phyloP scores from a whole-genome alignment of 305 asterid genomes.

The Plantago lanceolata region DNA sequence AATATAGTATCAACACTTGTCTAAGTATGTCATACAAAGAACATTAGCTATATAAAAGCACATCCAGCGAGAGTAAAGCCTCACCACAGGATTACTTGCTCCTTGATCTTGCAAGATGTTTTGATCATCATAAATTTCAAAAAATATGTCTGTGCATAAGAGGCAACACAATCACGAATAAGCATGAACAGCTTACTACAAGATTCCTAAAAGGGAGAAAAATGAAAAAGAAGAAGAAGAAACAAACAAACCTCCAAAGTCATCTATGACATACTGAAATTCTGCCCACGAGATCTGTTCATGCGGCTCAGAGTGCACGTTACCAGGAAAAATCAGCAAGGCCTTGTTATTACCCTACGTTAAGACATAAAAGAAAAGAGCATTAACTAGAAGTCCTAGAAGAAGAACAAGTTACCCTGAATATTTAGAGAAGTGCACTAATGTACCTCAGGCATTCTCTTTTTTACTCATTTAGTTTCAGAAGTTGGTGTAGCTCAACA shows the following conservation, averaged over 20 bases:
- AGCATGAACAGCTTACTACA: conserved; percentile 12
- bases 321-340: conserved; percentile 55
- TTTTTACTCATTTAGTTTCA: conserved; percentile 6
- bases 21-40: not conserved
- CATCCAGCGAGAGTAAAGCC: conserved; percentile 29
- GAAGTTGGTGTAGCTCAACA: conserved; percentile 23
- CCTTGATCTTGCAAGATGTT: conserved; percentile 67
- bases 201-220: conserved; percentile 10
- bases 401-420: conserved; percentile 14
- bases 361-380: conserved; percentile 26
- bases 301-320: conserved; percentile 67
- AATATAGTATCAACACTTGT: not conserved
- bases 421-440: conserved; percentile 8
- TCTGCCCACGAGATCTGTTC: conserved; percentile 74
- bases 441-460: conserved; percentile 4
- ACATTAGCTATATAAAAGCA: not conserved
- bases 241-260: conserved; percentile 57
- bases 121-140: conserved; percentile 57
- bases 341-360: conserved; percentile 59
- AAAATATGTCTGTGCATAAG: conserved; percentile 51
- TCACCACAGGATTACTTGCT: conserved; percentile 76
- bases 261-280: conserved; percentile 58
- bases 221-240: not conserved
- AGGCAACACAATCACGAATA: conserved; percentile 10
- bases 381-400: conserved; percentile 6